A percentile compares a stretch with the other conserved stretches of the same genome.
phyloP scores from a whole-genome alignment of 768 basidiomycete genomes.

The Suillus subalutaceus region DNA sequence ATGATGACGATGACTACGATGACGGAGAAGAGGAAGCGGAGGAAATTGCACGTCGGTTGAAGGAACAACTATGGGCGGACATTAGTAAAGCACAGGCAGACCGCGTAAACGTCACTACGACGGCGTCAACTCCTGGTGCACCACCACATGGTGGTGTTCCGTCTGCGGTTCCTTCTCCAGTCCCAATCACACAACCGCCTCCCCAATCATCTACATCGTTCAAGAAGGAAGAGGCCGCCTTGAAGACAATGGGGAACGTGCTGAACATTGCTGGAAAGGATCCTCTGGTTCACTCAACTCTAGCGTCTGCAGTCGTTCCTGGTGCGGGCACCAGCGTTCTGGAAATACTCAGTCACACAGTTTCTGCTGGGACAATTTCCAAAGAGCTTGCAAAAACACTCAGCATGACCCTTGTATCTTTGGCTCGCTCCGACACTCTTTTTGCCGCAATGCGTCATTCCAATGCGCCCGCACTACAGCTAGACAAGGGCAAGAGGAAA shows the following conservation, averaged over 20 bases:
- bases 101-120: slow-evolving; percentile 26
- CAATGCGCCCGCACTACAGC: slow-evolving; percentile 60
- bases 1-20: slow-evolving; percentile 59
- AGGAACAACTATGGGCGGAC: slow-evolving; percentile 80
- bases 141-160: not conserved
- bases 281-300: slow-evolving; percentile 52
- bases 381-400: slow-evolving; percentile 58
- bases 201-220: slow-evolving; percentile 18
- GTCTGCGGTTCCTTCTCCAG: not conserved
- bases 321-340: slow-evolving; percentile 55
- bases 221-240: slow-evolving; percentile 57
- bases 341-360: slow-evolving; percentile 54
- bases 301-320: slow-evolving; percentile 55
- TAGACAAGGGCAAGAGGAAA: slow-evolving; percentile 78
- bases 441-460: slow-evolving; percentile 70
- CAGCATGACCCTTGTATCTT: slow-evolving; percentile 61
- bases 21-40: slow-evolving; percentile 69
- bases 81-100: slow-evolving; percentile 65
- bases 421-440: slow-evolving; percentile 66
- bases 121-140: not conserved
- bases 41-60: slow-evolving; percentile 71
- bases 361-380: slow-evolving; percentile 48
- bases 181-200: slow-evolving; percentile 6
- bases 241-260: slow-evolving; percentile 68
- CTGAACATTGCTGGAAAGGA: slow-evolving; percentile 61